Evolutionary conservation across 495 filamentous ascomycete species (phyloP), one percentile per base, ranked within the genome.

Genomic region (Talaromyces thailandensis): DNA sequence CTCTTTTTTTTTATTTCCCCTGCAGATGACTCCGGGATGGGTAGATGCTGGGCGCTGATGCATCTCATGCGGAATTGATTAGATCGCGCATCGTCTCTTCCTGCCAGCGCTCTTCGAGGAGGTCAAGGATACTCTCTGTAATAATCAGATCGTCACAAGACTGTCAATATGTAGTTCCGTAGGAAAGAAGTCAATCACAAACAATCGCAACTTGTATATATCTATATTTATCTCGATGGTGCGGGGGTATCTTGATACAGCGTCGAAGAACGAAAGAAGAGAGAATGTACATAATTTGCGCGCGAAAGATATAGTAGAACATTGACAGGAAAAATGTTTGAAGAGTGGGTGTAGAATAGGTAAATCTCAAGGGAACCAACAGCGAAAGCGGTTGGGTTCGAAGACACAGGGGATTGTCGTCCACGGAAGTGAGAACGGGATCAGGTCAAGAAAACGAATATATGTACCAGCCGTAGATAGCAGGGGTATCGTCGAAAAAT

Each of bases 401-500:
- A 52, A 28, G 28, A n/a, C 28, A 26, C 51, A 26, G 43, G 3
- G n/a, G n/a, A 16, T 40, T 29, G n/a, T n/a, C 4, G 35, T 4
- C 35, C 14, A 16, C 35, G 35, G 14, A 40, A 40, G 14, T 40
- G 35, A 40, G 35, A 4, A 16, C 35, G 14, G 14, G 14, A 4
- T 40, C 14, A 16, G 1, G n/a, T 50, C 45, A 50, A 50, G n/a
- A n/a, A 48, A 18, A 52, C 18, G 48, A 52, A 12, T 25, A 4
- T 52, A 55, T 28, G 51, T 55, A 28, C 14, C 26, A 26, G 51
- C 21, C 16, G 26, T 21, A 57, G 12, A 26, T 2, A 21, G 16
- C 18, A 57, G 28, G 55, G 16, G 55, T 57, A 57, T 57, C 55
- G 55, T n/a, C n/a, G n/a, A n/a, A 57, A 57, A 23, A 57, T 57